phyloP scores from a whole-genome alignment of 2,329 filamentous ascomycete genomes.

The Fusarium goolgardi region DNA sequence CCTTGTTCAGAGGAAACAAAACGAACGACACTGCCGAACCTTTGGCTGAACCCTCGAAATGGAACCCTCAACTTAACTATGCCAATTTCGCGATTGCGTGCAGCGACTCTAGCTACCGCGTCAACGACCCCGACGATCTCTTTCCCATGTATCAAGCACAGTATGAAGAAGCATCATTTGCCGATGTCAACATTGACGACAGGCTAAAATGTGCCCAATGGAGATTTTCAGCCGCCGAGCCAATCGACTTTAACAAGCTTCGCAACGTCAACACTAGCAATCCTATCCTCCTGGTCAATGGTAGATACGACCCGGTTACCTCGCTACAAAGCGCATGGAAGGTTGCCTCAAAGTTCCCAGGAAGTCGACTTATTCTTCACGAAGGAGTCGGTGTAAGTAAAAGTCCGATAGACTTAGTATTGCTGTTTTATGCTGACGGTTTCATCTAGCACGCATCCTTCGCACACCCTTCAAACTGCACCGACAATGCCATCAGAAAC shows the following conservation, averaged over 20 bases:
- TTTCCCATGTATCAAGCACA: constrained; percentile 24
- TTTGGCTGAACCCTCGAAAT: background rate
- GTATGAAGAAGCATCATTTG: background rate
- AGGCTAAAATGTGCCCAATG: background rate
- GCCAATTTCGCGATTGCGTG: background rate
- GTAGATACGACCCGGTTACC: background rate
- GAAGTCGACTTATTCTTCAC: constrained; percentile 14
- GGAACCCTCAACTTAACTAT: background rate
- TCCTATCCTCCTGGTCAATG: constrained; percentile 4
- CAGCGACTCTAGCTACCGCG: background rate
- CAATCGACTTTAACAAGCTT: background rate
- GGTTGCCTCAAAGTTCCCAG: background rate
- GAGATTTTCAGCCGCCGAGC: constrained; percentile 3
- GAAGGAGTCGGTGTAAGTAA: constrained; percentile 13
- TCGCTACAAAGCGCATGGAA: background rate
- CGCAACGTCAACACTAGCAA: background rate
- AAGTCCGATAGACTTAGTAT: rapidly evolving
- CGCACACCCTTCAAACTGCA: constrained; percentile 9
- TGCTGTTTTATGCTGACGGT: background rate
- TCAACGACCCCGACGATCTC: background rate
- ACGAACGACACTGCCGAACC: background rate
- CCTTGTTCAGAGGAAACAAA: background rate
- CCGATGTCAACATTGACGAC: background rate
- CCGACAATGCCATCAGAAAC: background rate
- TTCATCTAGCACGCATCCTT: background rate